Evolutionary conservation across 768 basidiomycete genomes (phyloP), one percentile per base, ranked within the genome.

Genomic region (Psilocybe subaeruginosa): DNA sequence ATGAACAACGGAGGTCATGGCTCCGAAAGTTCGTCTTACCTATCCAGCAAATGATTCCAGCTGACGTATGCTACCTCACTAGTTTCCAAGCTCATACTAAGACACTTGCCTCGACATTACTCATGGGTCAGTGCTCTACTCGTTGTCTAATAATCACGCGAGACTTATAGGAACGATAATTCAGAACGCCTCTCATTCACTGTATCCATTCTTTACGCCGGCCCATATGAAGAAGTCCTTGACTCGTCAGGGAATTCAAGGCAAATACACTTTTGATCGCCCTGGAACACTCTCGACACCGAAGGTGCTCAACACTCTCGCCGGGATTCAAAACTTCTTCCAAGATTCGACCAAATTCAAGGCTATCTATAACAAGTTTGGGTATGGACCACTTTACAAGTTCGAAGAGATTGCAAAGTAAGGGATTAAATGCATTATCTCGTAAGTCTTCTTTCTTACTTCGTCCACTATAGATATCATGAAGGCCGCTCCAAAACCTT

Each of bases 151-250:
- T 37, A 8, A 3, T 3, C 33, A 16, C 2, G 12, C 43, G 52
- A 37, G 37, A 27, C 27, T 37, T 30, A 31, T 46, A 29, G 7
- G 33, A 78, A 61, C 68, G 9, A 8, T 56, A 8, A 53, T 51
- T 70, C 72, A 66, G 84, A 79, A 74, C 73, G 85, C 82, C 11
- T 72, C 78, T 14, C 88, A 90, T 66, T 83, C 78, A 1, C 77
- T 82, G 63, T 92, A 89, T 79, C 89, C 91, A 9, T 86, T 91
- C 79, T 76, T 86, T 73, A 83, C 83, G 0, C 89, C 89, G 14
- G 61, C 65, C 17, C 70, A 74, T 54, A 76, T 79, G 77, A 69
- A 75, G 58, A 64, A 74, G 7, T 74, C 70, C 27, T 70, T 85
- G 23, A 76, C 76, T 0, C 70, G 70, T 29, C 82, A 79, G 54